phyloP scores from a whole-genome alignment of 148 eudicot genomes.

The Rhododendron simsii region DNA sequence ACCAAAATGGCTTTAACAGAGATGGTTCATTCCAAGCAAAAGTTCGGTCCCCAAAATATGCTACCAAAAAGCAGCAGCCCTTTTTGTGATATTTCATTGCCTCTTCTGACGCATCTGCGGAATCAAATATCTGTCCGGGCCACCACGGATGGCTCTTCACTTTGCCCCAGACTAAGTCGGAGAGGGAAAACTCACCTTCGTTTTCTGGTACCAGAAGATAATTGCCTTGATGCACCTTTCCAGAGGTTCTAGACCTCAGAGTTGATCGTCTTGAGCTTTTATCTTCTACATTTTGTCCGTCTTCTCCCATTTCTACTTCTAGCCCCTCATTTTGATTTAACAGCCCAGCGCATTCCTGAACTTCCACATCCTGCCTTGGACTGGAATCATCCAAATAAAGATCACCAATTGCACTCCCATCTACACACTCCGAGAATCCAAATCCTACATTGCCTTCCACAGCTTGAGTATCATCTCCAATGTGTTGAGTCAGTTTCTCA shows the following conservation, averaged over 20 bases:
- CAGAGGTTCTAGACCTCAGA: constrained; percentile 22
- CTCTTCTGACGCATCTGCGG: constrained; percentile 81
- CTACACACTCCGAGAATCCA: constrained; percentile 17
- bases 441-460: constrained; percentile 6
- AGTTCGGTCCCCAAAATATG: constrained; percentile 85
- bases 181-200: constrained; percentile 49
- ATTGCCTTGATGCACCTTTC: constrained; percentile 28
- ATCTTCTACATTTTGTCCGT: constrained; percentile 22
- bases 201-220: constrained; percentile 56
- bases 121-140: constrained; percentile 94
- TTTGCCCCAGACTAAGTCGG: constrained; percentile 91
- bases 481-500: neutral
- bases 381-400: constrained; percentile 12
- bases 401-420: constrained; percentile 14
- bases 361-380: constrained; percentile 14
- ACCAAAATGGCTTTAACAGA: constrained; percentile 62
- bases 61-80: constrained; percentile 81
- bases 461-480: constrained; percentile 15
- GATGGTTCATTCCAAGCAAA: constrained; percentile 90
- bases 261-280: constrained; percentile 23
- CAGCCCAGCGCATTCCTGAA: constrained; percentile 21
- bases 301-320: constrained; percentile 24
- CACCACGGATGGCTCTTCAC: constrained; percentile 98
- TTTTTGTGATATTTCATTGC: constrained; percentile 69
- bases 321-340: constrained; percentile 22